Conservation (phyloP, 2,329 filamentous ascomycete genomes). For the Claviceps arundinis region DNA sequence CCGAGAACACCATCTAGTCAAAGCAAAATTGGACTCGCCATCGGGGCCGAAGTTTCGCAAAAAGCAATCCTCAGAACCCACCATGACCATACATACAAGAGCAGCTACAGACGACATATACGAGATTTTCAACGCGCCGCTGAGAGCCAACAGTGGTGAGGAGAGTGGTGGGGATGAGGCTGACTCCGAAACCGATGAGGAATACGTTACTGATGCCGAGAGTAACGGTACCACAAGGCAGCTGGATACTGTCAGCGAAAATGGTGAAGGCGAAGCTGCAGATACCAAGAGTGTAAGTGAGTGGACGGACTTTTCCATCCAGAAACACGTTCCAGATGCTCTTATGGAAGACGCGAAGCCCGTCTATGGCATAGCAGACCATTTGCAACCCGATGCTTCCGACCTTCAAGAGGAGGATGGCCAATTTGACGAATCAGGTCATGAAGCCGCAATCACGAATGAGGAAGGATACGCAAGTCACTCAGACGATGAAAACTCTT, state of each 20-base stretch:
- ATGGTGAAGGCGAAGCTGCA: conserved; percentile 34
- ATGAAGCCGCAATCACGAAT: conserved; percentile 20
- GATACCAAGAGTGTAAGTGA: conserved; percentile 57
- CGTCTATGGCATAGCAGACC: conserved; percentile 16
- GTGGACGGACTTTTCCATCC: conserved; percentile 79
- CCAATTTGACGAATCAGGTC: not conserved
- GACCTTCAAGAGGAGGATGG: not conserved
- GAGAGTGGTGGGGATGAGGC: conserved; percentile 43
- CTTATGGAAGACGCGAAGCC: conserved; percentile 19
- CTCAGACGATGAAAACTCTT: conserved; percentile 26
- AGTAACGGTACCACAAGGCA: conserved; percentile 68
- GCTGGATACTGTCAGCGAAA: conserved; percentile 31
- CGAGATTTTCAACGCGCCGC: conserved; percentile 84
- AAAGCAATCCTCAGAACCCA: conserved; percentile 67
- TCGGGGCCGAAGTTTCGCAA: conserved; percentile 72
- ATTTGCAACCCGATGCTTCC: not conserved
- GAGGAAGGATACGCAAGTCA: conserved; percentile 27
- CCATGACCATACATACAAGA: conserved; percentile 92
- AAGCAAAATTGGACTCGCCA: conserved; percentile 84
- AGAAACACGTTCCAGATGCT: conserved; percentile 50
- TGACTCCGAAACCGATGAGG: conserved; percentile 57
- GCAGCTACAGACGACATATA: conserved; percentile 97
- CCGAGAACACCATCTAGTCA: conserved; percentile 50
- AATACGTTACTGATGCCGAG: conserved; percentile 76
- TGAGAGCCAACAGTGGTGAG: conserved; percentile 19